A percentile compares a stretch with the other conserved stretches of the same genome.
These are phyloP conservation scores for Mortierella sp. DNA, from an alignment of 371 early-diverging fungal genomes.

Conservation along the genomic window DNA sequence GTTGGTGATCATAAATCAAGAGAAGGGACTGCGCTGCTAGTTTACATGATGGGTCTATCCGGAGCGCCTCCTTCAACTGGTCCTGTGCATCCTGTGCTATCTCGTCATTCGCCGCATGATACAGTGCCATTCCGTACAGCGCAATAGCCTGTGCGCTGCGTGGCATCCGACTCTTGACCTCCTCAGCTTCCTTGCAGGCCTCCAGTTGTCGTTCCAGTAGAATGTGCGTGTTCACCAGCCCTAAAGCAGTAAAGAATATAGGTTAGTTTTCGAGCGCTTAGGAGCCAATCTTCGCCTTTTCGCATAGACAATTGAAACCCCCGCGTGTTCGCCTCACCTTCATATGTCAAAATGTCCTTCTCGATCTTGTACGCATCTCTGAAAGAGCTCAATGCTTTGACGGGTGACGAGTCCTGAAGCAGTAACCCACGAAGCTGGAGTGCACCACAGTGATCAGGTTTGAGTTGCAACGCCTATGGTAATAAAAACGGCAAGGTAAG, in stretches of 20 bases:
- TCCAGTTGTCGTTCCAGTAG: constrained; percentile 27
- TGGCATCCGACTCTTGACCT: constrained; percentile 29
- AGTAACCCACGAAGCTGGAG: constrained; percentile 35
- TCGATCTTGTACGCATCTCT: constrained; percentile 28
- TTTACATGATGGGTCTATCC: constrained; percentile 35
- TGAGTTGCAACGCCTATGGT: constrained; percentile 28
- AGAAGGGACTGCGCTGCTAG: constrained; percentile 27
- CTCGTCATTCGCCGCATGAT: constrained; percentile 18
- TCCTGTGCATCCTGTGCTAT: constrained; percentile 19
- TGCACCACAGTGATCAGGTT: constrained; percentile 36
- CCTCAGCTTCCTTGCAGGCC: constrained; percentile 24
- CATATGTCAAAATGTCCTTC: constrained; percentile 29
- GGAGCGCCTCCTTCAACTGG: constrained; percentile 19
- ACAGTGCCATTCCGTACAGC: constrained; percentile 31
- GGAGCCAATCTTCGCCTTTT: too few species aligned
- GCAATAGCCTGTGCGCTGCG: constrained; percentile 39
- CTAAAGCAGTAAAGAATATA: not conserved
- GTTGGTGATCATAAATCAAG: constrained; percentile 21
- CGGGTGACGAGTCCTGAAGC: constrained; percentile 14
- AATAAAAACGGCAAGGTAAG: not conserved
- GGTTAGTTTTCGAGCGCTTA: not conserved
- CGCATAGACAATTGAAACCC: too few species aligned
- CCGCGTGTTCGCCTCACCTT: constrained; percentile 15
- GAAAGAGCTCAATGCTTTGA: constrained; percentile 27
- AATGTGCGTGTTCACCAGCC: constrained; percentile 32